phyloP scores from a whole-genome alignment of 371 early-diverging fungal species.

The Capillidium heterosporum region DNA sequence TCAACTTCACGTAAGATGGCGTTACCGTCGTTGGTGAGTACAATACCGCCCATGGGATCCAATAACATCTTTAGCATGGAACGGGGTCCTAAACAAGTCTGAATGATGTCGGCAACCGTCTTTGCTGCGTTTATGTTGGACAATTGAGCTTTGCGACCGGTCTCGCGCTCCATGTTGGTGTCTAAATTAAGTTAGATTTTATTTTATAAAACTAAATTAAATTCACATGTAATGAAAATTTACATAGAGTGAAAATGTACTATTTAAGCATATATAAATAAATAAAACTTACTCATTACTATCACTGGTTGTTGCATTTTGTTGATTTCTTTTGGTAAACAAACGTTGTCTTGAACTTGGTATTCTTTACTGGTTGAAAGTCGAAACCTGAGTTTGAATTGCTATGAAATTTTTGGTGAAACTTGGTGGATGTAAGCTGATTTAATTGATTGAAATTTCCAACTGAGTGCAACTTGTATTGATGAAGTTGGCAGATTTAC shows the following conservation, averaged over 20 bases:
- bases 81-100: slow-evolving; percentile 97
- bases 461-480: too few relatives aligned
- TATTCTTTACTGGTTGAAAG: too few relatives aligned
- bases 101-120: slow-evolving; percentile 96
- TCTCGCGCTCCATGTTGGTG: slow-evolving; percentile 87
- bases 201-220: not conserved
- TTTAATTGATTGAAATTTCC: too few relatives aligned
- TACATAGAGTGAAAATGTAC: not conserved
- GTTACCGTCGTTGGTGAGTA: slow-evolving; percentile 99
- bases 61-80: slow-evolving; percentile 99
- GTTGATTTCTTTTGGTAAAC: not conserved
- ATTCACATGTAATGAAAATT: not conserved
- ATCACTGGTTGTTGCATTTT: slow-evolving; percentile 45
- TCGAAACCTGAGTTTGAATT: too few relatives aligned
- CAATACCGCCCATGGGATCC: slow-evolving; percentile 99
- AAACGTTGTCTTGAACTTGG: too few relatives aligned
- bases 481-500: too few relatives aligned
- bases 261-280: not conserved
- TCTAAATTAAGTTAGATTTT: slow-evolving; percentile 20
- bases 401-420: too few relatives aligned
- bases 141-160: slow-evolving; percentile 89
- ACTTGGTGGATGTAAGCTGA: too few relatives aligned
- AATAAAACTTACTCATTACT: slow-evolving; percentile 41
- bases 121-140: slow-evolving; percentile 96
- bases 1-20: slow-evolving; percentile 98